These are phyloP conservation scores for Penicillium alfredii DNA, from an alignment of 495 filamentous ascomycete species.

Conservation along the genomic window DNA sequence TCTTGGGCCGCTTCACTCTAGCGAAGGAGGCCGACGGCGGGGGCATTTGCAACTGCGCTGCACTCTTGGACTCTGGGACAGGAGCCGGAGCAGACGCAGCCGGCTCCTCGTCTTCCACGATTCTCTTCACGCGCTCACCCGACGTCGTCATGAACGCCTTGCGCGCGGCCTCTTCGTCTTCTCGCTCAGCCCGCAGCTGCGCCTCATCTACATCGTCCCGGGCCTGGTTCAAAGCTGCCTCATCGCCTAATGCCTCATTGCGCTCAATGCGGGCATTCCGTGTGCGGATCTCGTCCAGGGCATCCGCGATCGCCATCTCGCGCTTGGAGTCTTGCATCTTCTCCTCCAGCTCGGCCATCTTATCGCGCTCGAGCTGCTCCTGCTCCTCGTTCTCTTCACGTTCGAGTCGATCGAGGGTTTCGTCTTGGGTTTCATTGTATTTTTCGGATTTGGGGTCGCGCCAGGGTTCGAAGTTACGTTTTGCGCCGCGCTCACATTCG, in stretches of 20 bases:
- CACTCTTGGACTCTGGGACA: conserved; percentile 18
- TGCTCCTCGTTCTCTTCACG: conserved; percentile 56
- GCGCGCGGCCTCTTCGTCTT: conserved; percentile 80
- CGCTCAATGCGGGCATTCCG: conserved; percentile 82
- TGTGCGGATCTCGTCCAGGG: conserved; percentile 87
- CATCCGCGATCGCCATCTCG: conserved; percentile 96
- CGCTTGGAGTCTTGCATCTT: conserved; percentile 89
- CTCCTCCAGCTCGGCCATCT: conserved; percentile 73
- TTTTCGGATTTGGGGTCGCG: conserved; percentile 45
- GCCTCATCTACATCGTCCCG: conserved; percentile 49
- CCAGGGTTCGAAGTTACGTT: conserved; percentile 93
- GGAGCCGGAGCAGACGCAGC: conserved; percentile 21
- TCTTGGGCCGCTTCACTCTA: conserved; percentile 76
- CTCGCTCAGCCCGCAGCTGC: conserved; percentile 59
- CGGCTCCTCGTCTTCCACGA: conserved; percentile 42
- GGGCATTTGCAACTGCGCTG: conserved; percentile 23
- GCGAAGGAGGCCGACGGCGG: conserved; percentile 68
- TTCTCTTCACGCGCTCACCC: conserved; percentile 48
- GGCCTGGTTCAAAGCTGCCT: conserved; percentile 40
- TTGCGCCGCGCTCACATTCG: conserved; percentile 76
- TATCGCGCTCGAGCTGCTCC: conserved; percentile 54
- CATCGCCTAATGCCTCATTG: conserved; percentile 51
- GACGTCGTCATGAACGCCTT: conserved; percentile 66
- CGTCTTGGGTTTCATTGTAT: conserved; percentile 74
- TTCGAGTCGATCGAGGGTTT: conserved; percentile 79